phyloP scores from a whole-genome alignment of 2,329 filamentous ascomycete species.

The Tolypocladium inflatum region DNA sequence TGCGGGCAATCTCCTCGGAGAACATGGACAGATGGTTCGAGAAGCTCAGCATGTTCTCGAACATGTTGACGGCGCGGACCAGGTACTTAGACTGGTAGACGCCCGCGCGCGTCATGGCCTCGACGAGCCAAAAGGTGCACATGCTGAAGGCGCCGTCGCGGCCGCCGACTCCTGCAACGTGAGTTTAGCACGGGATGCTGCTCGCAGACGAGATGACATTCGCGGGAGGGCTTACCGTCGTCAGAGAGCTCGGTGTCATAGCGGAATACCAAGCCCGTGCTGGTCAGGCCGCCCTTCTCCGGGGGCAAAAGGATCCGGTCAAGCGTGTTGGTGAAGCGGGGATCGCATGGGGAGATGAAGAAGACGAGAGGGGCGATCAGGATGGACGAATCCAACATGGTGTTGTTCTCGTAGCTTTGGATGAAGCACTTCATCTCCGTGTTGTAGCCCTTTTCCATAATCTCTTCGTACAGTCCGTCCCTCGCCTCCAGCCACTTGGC shows the following conservation, averaged over 20 bases:
- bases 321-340: constrained; percentile 62
- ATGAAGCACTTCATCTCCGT: constrained; percentile 58
- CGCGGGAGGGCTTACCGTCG: constrained; percentile 41
- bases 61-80: constrained; percentile 53
- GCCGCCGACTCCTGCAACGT: constrained; percentile 54
- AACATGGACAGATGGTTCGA: constrained; percentile 72
- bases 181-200: not conserved
- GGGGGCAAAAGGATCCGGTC: constrained; percentile 62
- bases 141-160: constrained; percentile 70
- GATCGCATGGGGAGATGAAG: constrained; percentile 70
- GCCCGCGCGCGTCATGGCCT: constrained; percentile 62
- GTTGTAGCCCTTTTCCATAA: constrained; percentile 72
- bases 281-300: constrained; percentile 67
- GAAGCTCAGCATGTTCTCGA: constrained; percentile 70
- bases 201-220: constrained; percentile 6
- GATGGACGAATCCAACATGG: constrained; percentile 63
- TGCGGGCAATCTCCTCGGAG: constrained; percentile 66
- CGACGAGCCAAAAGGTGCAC: constrained; percentile 78
- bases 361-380: constrained; percentile 72
- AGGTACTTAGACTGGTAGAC: constrained; percentile 57
- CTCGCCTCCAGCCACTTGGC: constrained; percentile 55
- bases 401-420: constrained; percentile 66
- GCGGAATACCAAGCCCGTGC: constrained; percentile 65
- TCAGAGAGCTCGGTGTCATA: constrained; percentile 62
- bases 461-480: constrained; percentile 62